phyloP scores from a whole-genome alignment of 2,329 filamentous ascomycete genomes.

The Curvularia verruculosa region DNA sequence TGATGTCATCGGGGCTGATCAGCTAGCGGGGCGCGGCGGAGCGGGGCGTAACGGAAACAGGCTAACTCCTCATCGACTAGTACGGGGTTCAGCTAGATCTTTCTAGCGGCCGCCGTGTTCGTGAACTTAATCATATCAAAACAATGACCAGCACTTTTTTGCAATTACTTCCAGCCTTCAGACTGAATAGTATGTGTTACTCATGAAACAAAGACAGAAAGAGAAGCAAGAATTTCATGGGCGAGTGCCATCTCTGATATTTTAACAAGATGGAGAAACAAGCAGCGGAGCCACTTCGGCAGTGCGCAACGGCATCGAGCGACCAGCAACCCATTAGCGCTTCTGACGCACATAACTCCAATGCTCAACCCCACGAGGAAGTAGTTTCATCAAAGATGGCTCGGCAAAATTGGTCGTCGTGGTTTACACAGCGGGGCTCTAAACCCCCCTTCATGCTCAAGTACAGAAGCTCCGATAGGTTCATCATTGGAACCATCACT shows the following conservation, averaged over 20 bases:
- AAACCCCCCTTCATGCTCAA: slow-evolving; percentile 42
- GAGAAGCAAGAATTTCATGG: background rate
- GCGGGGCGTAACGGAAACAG: background rate
- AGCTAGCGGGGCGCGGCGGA: background rate
- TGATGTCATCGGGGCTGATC: background rate
- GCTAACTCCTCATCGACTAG: background rate
- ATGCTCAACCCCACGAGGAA: background rate
- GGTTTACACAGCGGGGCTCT: slow-evolving; percentile 37
- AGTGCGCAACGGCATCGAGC: background rate
- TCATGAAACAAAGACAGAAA: background rate
- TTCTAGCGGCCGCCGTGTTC: background rate
- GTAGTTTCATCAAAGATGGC: slow-evolving; percentile 13
- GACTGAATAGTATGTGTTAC: background rate
- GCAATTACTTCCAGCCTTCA: background rate
- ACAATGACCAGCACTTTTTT: background rate
- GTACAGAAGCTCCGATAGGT: slow-evolving; percentile 41
- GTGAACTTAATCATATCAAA: background rate
- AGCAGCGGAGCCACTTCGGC: background rate
- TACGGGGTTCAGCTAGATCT: background rate
- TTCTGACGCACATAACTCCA: background rate
- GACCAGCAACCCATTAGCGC: background rate
- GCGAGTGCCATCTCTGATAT: background rate
- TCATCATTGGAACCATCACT: slow-evolving; percentile 44
- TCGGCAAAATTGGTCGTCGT: slow-evolving; percentile 35
- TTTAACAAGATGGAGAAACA: background rate